Conservation (phyloP, 805 yeast genomes). For the Pichia kluyveri region DNA sequence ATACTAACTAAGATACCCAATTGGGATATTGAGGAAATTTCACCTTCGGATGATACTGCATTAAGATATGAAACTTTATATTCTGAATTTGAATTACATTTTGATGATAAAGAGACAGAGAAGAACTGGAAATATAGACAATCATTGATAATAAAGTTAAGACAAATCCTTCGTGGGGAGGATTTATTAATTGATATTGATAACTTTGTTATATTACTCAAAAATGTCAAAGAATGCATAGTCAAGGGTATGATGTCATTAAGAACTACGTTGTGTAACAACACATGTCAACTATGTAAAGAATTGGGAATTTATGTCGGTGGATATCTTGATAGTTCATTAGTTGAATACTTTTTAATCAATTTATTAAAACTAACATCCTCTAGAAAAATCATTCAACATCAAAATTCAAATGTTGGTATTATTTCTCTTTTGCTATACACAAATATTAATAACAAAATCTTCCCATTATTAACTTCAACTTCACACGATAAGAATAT, state of each 20-base stretch:
- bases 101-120: slow-evolving; percentile 77
- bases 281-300: slow-evolving; percentile 69
- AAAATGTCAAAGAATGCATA: slow-evolving; percentile 47
- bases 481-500: slow-evolving; percentile 62
- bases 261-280: slow-evolving; percentile 71
- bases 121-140: slow-evolving; percentile 78
- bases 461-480: slow-evolving; percentile 38
- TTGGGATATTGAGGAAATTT: slow-evolving; percentile 23
- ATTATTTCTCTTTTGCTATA: slow-evolving; percentile 47
- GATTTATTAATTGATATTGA: slow-evolving; percentile 7
- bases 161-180: slow-evolving; percentile 57
- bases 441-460: slow-evolving; percentile 43
- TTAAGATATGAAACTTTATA: slow-evolving; percentile 20
- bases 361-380: slow-evolving; percentile 44
- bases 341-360: slow-evolving; percentile 41
- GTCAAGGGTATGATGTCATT: slow-evolving; percentile 61
- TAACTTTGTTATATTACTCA: slow-evolving; percentile 14
- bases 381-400: slow-evolving; percentile 57
- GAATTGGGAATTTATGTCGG: slow-evolving; percentile 46
- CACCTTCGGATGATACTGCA: background rate
- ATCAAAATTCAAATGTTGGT: slow-evolving; percentile 46
- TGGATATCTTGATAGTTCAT: slow-evolving; percentile 30
- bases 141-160: slow-evolving; percentile 42
- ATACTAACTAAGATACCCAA: slow-evolving; percentile 8
- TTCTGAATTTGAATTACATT: slow-evolving; percentile 26